Percentiles rank a stretch among this genome's conserved stretches.
These are phyloP conservation scores for Mycena polygramma DNA, from an alignment of 768 basidiomycete species.

Conservation along the genomic window DNA sequence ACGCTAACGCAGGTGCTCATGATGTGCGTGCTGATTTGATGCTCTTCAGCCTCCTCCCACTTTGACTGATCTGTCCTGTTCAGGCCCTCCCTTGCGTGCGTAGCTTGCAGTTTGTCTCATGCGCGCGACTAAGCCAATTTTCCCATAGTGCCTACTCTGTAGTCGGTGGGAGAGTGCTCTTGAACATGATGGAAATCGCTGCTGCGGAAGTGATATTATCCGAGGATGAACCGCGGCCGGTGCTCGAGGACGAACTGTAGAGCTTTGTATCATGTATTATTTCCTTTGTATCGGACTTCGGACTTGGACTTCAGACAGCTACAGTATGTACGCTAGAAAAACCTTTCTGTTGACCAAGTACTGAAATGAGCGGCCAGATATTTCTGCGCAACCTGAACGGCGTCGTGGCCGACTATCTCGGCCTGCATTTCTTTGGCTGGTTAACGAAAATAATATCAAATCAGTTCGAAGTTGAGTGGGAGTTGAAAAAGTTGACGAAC, in stretches of 20 bases:
- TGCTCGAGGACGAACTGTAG: background rate
- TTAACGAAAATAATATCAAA: background rate
- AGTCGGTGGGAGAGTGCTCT: conserved; percentile 9
- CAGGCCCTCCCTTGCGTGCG: conserved; percentile 13
- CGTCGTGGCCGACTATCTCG: background rate
- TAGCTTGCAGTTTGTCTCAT: background rate
- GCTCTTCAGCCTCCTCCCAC: background rate
- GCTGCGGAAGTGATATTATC: background rate
- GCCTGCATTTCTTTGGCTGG: background rate
- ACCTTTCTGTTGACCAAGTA: too few species aligned
- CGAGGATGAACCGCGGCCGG: too few species aligned
- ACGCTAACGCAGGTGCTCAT: conserved; percentile 13
- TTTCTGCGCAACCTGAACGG: background rate
- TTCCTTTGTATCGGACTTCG: too few species aligned
- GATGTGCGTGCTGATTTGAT: background rate
- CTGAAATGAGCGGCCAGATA: background rate
- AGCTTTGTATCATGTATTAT: background rate
- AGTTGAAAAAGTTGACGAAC: background rate
- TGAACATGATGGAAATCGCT: conserved; percentile 17
- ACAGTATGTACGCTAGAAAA: too few species aligned
- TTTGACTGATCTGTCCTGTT: background rate
- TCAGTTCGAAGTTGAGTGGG: background rate
- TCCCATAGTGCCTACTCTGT: background rate
- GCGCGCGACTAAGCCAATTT: background rate
- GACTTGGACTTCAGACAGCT: too few species aligned